Evolutionary conservation across 2,329 filamentous ascomycete genomes (phyloP).

Genomic region (Aspergillus sp.): DNA sequence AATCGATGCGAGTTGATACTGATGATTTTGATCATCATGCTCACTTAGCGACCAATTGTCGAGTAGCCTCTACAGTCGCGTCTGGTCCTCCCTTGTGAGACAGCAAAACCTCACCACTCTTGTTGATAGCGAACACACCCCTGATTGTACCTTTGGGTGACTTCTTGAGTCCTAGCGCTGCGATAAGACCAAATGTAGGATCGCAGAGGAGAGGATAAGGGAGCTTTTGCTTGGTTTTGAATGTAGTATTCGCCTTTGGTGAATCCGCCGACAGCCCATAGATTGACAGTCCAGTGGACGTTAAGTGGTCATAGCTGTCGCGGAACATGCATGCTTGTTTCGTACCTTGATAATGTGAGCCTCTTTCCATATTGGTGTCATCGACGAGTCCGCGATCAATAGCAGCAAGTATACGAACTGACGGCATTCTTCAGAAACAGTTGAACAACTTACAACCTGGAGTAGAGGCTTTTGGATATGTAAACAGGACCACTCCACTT

Average conservation of each 20-base stretch:
- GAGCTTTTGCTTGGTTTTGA: slow-evolving; percentile 87
- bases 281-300: slow-evolving; percentile 75
- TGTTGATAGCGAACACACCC: slow-evolving; percentile 85
- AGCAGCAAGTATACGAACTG: too few relatives aligned
- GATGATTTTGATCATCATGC: neutral
- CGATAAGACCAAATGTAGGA: slow-evolving; percentile 69
- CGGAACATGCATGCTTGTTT: slow-evolving; percentile 92
- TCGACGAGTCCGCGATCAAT: neutral
- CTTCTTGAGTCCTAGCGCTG: slow-evolving; percentile 88
- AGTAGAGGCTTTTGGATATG: slow-evolving; percentile 92
- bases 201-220: slow-evolving; percentile 90
- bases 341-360: slow-evolving; percentile 62
- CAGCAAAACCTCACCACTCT: slow-evolving; percentile 75
- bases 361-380: neutral
- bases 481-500: slow-evolving; percentile 86
- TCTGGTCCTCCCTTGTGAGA: slow-evolving; percentile 73
- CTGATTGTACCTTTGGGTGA: slow-evolving; percentile 74
- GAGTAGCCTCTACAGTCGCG: slow-evolving; percentile 73
- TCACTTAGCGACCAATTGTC: slow-evolving; percentile 62
- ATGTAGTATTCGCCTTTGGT: slow-evolving; percentile 87
- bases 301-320: slow-evolving; percentile 75
- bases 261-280: slow-evolving; percentile 88
- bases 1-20: too few relatives aligned
- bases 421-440: neutral
- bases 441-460: slow-evolving; percentile 75